A percentile compares a stretch with the other conserved stretches of the same genome.
Conservation (phyloP, 2,329 filamentous ascomycete species). For the Neofusicoccum kwambonambiense region DNA sequence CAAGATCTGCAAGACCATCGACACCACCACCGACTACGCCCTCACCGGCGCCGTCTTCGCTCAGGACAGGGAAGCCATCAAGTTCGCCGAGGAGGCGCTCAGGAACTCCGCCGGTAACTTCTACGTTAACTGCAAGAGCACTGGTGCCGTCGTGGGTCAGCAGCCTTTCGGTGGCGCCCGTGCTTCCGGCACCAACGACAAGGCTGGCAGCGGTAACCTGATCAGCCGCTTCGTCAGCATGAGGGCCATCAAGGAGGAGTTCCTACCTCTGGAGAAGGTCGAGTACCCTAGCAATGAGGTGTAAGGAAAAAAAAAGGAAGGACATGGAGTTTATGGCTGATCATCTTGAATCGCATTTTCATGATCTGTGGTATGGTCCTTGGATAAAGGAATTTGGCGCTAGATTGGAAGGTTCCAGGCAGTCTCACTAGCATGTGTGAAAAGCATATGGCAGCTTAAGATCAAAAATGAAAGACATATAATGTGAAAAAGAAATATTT, state of each 20-base stretch:
- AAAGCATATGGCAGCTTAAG: background rate
- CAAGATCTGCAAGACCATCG: conserved; percentile 62
- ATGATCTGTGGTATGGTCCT: background rate
- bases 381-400: background rate
- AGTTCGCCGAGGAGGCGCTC: conserved; percentile 68
- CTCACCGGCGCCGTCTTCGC: conserved; percentile 77
- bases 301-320: conserved; percentile 21
- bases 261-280: conserved; percentile 48
- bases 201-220: conserved; percentile 55
- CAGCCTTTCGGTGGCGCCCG: conserved; percentile 56
- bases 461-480: background rate
- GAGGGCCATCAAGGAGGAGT: conserved; percentile 58
- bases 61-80: conserved; percentile 63
- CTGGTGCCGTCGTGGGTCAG: conserved; percentile 51
- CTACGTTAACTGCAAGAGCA: conserved; percentile 80
- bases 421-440: background rate
- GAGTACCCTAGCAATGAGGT: conserved; percentile 54
- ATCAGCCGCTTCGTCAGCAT: conserved; percentile 56
- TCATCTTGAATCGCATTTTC: background rate
- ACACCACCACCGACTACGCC: conserved; percentile 72
- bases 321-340: background rate
- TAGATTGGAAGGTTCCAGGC: background rate
- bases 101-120: conserved; percentile 78
- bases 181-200: conserved; percentile 58
- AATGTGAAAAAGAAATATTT: too few relatives aligned